Evolutionary conservation across 345 rosid genomes (phyloP), one percentile per base, ranked within the genome.

Genomic region (Laguncularia racemosa): DNA sequence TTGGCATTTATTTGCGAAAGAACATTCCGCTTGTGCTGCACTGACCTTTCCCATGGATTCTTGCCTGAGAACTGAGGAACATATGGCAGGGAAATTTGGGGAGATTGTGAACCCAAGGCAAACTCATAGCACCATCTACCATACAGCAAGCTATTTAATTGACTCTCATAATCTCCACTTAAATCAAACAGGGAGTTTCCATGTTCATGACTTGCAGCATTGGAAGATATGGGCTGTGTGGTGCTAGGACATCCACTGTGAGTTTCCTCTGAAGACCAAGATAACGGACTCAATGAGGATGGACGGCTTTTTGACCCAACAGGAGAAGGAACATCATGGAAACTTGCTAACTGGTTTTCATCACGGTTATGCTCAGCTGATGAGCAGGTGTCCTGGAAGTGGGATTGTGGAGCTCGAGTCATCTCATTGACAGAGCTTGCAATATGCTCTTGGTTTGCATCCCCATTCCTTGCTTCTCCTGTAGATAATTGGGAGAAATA

Each of bases 41-140:
- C n/a, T 16, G 86, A 69, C 56, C 60, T 70, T 17, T 88, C 92
- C 88, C 93, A 85, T 26, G 84, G 66, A 60, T 69, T 81, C 53
- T 77, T 76, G 72, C 67, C 72, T 19, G 62, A 84, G 71, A 74
- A 64, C 53, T 71, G 89, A 50, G 86, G 13, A 62, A 65, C 57
- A 61, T 74, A 60, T 14, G 71, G 70, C 20, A 89, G 63, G 26
- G 80, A 55, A 44, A 65, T 28, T 9, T 86, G 77, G 59, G 86
- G 26, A 56, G 66, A 59, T 48, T 77, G 71, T 59, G 78, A 66
- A 55, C 69, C 74, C 44, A 69, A 69, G 60, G 75, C 71, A 33
- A 14, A 69, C 13, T 75, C 84, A 63, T 67, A 74, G 70, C 71
- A 84, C 70, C 62, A 65, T 46, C 62, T 74, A 23, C 80, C 88